phyloP scores from a whole-genome alignment of 2,329 filamentous ascomycete species.

The Fusarium bulbicola region DNA sequence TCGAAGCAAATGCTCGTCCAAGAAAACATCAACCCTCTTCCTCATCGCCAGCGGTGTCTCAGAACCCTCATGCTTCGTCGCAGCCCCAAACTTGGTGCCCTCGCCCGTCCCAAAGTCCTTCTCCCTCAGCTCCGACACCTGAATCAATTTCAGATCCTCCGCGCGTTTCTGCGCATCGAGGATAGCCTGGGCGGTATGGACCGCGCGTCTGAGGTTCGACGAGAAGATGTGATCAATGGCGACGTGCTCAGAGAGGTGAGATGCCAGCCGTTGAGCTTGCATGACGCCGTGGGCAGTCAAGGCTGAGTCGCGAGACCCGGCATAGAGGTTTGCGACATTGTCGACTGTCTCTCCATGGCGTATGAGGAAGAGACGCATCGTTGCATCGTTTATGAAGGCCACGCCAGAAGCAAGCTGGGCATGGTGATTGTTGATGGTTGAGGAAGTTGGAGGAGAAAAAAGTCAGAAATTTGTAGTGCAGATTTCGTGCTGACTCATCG shows the following conservation, averaged over 20 bases:
- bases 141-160: constrained; percentile 30
- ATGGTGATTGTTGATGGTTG: constrained; percentile 28
- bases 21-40: constrained; percentile 69
- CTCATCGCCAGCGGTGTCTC: constrained; percentile 77
- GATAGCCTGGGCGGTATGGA: constrained; percentile 74
- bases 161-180: constrained; percentile 60
- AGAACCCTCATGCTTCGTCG: constrained; percentile 56
- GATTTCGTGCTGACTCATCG: constrained; percentile 30
- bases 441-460: constrained; percentile 9
- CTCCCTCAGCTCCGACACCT: constrained; percentile 66
- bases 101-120: constrained; percentile 79
- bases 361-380: constrained; percentile 72
- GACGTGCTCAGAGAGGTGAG: constrained; percentile 60
- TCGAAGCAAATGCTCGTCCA: constrained; percentile 71
- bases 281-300: constrained; percentile 84
- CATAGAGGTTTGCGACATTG: constrained; percentile 82
- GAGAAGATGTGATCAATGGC: constrained; percentile 74
- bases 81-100: constrained; percentile 64
- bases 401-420: constrained; percentile 31
- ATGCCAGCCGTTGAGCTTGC: constrained; percentile 77
- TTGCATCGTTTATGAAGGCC: constrained; percentile 31
- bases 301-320: constrained; percentile 81
- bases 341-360: constrained; percentile 92
- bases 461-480: constrained; percentile 32
- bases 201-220: constrained; percentile 80